Base-by-base conservation (phyloP, 2,329 filamentous ascomycete species). In the Botryotinia narcissicola region DNA sequence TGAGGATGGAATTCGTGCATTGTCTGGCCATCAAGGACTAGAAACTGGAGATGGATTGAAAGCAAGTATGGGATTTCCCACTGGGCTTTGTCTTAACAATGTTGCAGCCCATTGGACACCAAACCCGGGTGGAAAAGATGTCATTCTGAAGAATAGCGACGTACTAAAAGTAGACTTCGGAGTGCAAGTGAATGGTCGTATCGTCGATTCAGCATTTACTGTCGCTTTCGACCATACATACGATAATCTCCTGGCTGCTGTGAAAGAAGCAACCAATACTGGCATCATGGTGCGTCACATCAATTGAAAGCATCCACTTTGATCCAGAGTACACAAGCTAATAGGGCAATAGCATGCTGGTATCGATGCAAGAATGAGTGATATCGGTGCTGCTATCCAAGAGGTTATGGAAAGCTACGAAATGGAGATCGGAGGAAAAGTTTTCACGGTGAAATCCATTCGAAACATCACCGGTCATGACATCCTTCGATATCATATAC, bases 111-210 rank as follows among this genome's bases (percentile, higher is more conserved):
- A 89, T 79, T 89, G 83, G 77, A 88, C 86, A 1, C 87, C 87
- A 10, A 89, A 88, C 76, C 84, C 87, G 1, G 86, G 87, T 2
- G 83, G 87, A 79, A 91, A 90, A 82, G 93, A 94, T 81, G 88
- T 92, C 78, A 83, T 94, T 48, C 84, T 96, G 74, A 85, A 92
- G 80, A 82, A 91, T 75, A 87, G 89, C 75, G 93, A 97, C 80
- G 92, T 97, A 51, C 88, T 95, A 87, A 95, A 93, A 82, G 90
- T 95, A 12, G 92, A 95, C 79, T 93, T 94, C 79, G 92, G 93
- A 67, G 92, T 95, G 44, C 93, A 95, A 81, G 87, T 95, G 79
- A 93, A 92, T 79, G 93, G 93, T 6, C 87, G 90, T 77, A 95
- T 95, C 80, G 92, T 95, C 73, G 92, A 95, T 84, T 92, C 90